phyloP scores from a whole-genome alignment of 108 stramenopile genomes.

The Cyclotella cryptica region DNA sequence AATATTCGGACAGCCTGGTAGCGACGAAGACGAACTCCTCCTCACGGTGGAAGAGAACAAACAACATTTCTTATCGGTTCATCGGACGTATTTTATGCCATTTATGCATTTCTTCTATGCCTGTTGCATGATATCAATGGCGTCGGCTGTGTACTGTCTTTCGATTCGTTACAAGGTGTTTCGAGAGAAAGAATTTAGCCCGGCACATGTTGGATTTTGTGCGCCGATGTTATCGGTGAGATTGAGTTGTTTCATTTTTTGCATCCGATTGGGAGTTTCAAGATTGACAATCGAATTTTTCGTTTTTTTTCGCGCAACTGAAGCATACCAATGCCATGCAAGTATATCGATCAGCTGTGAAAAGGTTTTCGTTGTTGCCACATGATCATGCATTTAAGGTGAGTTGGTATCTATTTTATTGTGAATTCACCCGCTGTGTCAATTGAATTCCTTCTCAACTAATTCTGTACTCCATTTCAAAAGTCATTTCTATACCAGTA shows the following conservation, averaged over 20 bases:
- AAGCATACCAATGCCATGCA: slow-evolving; percentile 51
- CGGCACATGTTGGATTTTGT: slow-evolving; percentile 54
- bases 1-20: slow-evolving; percentile 52
- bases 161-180: slow-evolving; percentile 34
- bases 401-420: neutral
- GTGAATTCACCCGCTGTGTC: neutral
- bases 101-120: slow-evolving; percentile 39
- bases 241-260: neutral
- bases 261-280: no score
- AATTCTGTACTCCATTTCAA: neutral
- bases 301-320: neutral
- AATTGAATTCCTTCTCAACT: neutral
- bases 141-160: slow-evolving; percentile 42
- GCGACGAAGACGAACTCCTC: slow-evolving; percentile 24
- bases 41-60: slow-evolving; percentile 34
- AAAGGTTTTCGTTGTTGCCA: slow-evolving; percentile 33
- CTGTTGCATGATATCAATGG: slow-evolving; percentile 45
- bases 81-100: slow-evolving; percentile 48
- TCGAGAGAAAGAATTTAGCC: slow-evolving; percentile 48
- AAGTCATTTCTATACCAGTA: slow-evolving; percentile 43
- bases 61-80: slow-evolving; percentile 31
- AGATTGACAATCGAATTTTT: no score
- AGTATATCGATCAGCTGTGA: slow-evolving; percentile 44
- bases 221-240: slow-evolving; percentile 40
- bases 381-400: slow-evolving; percentile 38